Base-by-base conservation (phyloP, 768 basidiomycete genomes). In the Kwoniella newhampshirensis region DNA sequence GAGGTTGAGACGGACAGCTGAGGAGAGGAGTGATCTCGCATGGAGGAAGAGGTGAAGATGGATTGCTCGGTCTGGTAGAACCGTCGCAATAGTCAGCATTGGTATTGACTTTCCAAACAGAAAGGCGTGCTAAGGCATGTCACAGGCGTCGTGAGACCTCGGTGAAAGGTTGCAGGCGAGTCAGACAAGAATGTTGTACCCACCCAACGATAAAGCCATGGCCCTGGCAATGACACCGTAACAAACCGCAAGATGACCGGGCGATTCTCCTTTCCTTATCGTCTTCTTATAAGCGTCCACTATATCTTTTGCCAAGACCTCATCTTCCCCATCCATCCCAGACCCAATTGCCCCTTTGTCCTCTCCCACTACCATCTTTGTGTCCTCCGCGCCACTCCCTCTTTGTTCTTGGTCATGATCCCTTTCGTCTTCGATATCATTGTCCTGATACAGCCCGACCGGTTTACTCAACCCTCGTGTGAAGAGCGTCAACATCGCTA, bases 31-130 rank as follows among this genome's bases (percentile, higher is more conserved):
- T 51, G 90, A 84, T 13, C 96, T 83, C 3, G 89, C 88, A 65
- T 97, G 91, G 4, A 99, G 84, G 79, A 96, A 98, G 28, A 98
- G 84, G 68, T 92, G 87, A 13, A 99, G 84, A 70, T 89, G 88
- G 63, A 87, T 86, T 8, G 89, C 81, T 26, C 89, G 85, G 63
- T 87, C 92, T 97, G 71, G 12, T 20, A 23, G 12, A 17, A 5
- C n/a, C 8, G 13, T n/a, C n/a, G n/a, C n/a, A n/a, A n/a, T n/a
- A n/a, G n/a, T n/a, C n/a, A n/a, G n/a, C n/a, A n/a, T n/a, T n/a
- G n/a, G n/a, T n/a, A n/a, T n/a, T n/a, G n/a, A n/a, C n/a, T n/a
- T n/a, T n/a, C n/a, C n/a, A n/a, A n/a, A n/a, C n/a, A n/a, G n/a
- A n/a, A n/a, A n/a, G n/a, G n/a, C n/a, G n/a, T n/a, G n/a, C n/a